These are phyloP conservation scores for Saccharomyces hybrid DNA, from an alignment of 1,139 yeast species.

Conservation along the genomic window DNA sequence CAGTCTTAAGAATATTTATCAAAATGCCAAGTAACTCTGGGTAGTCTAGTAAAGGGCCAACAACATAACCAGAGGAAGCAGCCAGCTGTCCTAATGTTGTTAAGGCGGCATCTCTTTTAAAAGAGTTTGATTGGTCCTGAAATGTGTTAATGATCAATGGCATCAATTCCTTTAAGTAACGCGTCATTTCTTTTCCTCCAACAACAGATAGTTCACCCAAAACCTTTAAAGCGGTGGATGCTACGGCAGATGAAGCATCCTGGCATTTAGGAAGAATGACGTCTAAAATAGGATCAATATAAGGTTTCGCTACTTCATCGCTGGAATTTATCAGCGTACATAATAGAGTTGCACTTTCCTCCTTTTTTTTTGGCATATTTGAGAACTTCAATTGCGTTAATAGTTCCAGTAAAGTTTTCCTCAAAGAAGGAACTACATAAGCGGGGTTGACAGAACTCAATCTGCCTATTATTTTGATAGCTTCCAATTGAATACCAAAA, in stretches of 20 bases:
- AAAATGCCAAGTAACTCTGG: constrained; percentile 81
- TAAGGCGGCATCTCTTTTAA: constrained; percentile 84
- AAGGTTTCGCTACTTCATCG: constrained; percentile 75
- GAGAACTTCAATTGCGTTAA: constrained; percentile 82
- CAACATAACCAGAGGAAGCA: constrained; percentile 88
- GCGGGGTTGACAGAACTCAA: constrained; percentile 87
- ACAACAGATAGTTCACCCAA: constrained; percentile 85
- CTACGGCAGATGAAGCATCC: constrained; percentile 69
- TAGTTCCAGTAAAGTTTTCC: constrained; percentile 80
- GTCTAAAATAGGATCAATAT: constrained; percentile 81
- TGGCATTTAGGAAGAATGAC: constrained; percentile 71
- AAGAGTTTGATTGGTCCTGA: constrained; percentile 83
- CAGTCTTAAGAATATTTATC: constrained; percentile 74
- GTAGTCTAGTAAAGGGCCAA: constrained; percentile 84
- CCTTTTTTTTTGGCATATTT: constrained; percentile 64
- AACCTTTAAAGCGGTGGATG: constrained; percentile 81
- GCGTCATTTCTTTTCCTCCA: constrained; percentile 77
- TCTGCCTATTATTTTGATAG: constrained; percentile 75
- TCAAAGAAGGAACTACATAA: constrained; percentile 82
- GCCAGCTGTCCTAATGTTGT: constrained; percentile 83
- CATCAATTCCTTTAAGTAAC: constrained; percentile 71
- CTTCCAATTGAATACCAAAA: constrained; percentile 74
- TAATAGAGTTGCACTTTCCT: constrained; percentile 75
- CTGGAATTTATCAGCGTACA: constrained; percentile 72
- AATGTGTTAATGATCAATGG: constrained; percentile 80